phyloP scores from a whole-genome alignment of 768 basidiomycete species.

The Macrocybe gigantea region DNA sequence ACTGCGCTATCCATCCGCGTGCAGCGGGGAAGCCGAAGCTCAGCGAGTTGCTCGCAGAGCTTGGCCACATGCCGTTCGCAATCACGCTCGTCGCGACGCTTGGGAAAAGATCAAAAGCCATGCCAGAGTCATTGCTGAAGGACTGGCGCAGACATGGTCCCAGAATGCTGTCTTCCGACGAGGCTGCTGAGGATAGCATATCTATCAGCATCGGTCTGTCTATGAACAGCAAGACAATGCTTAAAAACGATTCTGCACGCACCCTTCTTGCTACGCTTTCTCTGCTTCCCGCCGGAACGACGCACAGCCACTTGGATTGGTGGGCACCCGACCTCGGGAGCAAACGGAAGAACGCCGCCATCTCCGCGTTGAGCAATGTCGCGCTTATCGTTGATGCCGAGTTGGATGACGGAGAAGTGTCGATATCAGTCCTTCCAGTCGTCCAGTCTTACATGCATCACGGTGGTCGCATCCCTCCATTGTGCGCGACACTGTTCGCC shows the following conservation, averaged over 20 bases:
- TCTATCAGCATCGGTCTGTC: slow-evolving; percentile 6
- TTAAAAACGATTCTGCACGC: slow-evolving; percentile 1
- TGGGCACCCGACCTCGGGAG: neutral
- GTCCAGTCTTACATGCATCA: slow-evolving; percentile 13
- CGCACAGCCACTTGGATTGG: slow-evolving; percentile 4
- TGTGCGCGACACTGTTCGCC: slow-evolving; percentile 5
- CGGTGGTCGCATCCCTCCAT: slow-evolving; percentile 3
- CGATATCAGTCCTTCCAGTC: slow-evolving; percentile 13
- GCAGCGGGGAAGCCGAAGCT: slow-evolving; percentile 16
- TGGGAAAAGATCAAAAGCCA: neutral
- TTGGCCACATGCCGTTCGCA: slow-evolving; percentile 26
- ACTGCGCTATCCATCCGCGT: slow-evolving; percentile 11
- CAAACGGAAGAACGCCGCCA: slow-evolving; percentile 5
- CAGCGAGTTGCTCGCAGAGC: slow-evolving; percentile 11
- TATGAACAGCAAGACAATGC: slow-evolving; percentile 3
- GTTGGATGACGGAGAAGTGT: neutral
- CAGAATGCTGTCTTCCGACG: slow-evolving; percentile 1
- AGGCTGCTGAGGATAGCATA: slow-evolving; percentile 6
- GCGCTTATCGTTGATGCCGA: neutral
- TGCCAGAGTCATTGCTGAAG: slow-evolving; percentile 1
- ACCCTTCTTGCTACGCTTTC: slow-evolving; percentile 13
- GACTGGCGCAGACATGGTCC: slow-evolving; percentile 2
- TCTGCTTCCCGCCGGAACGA: slow-evolving; percentile 18
- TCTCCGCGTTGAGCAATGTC: slow-evolving; percentile 4
- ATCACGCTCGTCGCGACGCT: slow-evolving; percentile 26